Evolutionary conservation across 2,329 filamentous ascomycete species (phyloP), one percentile per base, ranked within the genome.

Genomic region (Fusarium annulatum): DNA sequence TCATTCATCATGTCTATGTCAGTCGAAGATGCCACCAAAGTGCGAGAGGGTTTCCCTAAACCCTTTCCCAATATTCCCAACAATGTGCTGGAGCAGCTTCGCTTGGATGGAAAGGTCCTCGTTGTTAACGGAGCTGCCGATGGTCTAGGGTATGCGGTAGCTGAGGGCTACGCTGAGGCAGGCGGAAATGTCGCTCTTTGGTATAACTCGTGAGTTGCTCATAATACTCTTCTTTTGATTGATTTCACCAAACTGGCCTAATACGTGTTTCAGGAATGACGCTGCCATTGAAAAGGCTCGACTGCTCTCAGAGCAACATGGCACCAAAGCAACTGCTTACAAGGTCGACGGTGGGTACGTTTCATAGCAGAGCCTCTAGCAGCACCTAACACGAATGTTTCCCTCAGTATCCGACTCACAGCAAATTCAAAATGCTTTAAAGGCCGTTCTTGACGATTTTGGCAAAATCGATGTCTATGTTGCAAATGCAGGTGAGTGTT

Each of bases 131-230:
- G 85, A 9, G 85, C 85, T 2, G 81, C 84, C 0, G 85, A 86
- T 45, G 85, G 85, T 0, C 83, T 87, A 45, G 85, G 85, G 1
- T 77, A 80, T 48, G 81, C 85, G 0, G 84, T 85, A 8, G 80
- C 84, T 0, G 83, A 87, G 62, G 84, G 81, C 2, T 83, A 86
- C 78, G 85, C 85, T 4, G 85, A 87, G 61, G 85, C 85, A 1
- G 81, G 81, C 1, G 85, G 79, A 2, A 56, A 83, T 49, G 82
- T 87, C 28, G 85, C 72, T 0, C 57, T 82, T 9, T 78, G 76
- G 77, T 82, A 81, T 49, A 79, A 80, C 61, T 77, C 78, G 78
- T 80, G 42, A 64, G 78, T 74, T n/a, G 6, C 41, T 14, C 7
- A 28, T 41, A 16, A 9, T 2, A 21, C 4, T 15, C 30, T 33